phyloP scores from a whole-genome alignment of 225 moss, liverwort and hornwort genomes.

The Thuidium tamariscinum region DNA sequence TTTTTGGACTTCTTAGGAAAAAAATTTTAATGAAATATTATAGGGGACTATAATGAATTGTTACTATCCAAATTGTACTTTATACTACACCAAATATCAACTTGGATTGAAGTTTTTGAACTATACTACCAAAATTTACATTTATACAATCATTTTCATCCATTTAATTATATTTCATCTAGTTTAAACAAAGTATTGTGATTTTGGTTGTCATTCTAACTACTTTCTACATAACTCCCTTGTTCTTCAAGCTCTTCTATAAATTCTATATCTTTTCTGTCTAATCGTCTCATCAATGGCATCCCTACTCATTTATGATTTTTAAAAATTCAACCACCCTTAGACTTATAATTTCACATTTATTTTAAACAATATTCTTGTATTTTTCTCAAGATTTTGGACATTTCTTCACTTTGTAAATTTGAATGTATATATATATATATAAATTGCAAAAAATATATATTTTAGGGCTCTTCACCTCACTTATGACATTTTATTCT shows the following conservation, averaged over 20 bases:
- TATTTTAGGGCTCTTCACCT: accelerated
- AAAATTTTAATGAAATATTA: background rate
- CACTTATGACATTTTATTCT: background rate
- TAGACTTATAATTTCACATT: background rate
- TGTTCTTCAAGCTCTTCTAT: background rate
- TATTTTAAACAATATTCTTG: background rate
- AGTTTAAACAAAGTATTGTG: background rate
- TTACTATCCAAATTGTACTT: background rate
- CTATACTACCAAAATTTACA: background rate
- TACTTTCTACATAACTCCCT: background rate
- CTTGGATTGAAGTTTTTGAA: background rate
- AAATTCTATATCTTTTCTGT: background rate
- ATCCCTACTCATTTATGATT: no score
- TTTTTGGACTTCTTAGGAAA: background rate
- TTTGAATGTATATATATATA: background rate
- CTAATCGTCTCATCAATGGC: background rate
- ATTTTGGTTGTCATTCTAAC: background rate
- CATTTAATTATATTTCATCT: background rate
- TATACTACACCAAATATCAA: no score
- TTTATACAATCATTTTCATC: no score
- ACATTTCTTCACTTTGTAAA: background rate
- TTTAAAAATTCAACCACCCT: accelerated
- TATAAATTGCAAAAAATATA: background rate
- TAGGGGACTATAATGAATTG: accelerated
- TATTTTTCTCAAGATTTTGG: background rate